Evolutionary conservation across 805 yeast species (phyloP), one percentile per base, ranked within the genome.

Genomic region (Zygotorulaspora florentina): DNA sequence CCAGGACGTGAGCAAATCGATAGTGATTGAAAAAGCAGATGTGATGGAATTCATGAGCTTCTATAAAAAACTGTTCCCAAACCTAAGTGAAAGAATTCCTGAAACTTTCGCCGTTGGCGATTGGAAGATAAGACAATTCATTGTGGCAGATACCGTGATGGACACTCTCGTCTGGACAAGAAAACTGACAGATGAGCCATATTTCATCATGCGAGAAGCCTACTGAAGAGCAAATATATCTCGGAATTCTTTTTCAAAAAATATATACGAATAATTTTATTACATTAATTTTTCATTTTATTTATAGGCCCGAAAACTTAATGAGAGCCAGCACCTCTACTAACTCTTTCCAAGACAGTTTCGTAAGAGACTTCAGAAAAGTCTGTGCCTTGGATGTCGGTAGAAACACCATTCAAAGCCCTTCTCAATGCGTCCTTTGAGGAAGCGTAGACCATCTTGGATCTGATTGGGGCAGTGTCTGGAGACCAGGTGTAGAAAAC

Each of bases 371-470:
- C 97, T 78, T 93, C 99, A 52, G 95, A 83, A 73, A 83, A 90
- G 71, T 93, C 99, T 48, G 99, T 93, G 66, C 98, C 99, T 76
- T 93, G 99, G 64, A 93, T 77, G 66, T 93, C 99, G 58, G 96
- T 70, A 47, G 96, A 75, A 57, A 93, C 82, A 71, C 99, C 99
- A 69, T 87, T 91, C 66, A 93, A 77, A 46, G 99, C 91, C 74
- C 96, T 88, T 79, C 98, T 91, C 65, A 93, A 80, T 40, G 97
- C 96, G 62, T 90, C 98, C 74, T 89, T 89, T 50, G 98, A 90
- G n/a, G 96, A 81, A 39, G 99, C 98, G 75, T 90, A 91, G 53
- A 91, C 86, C 99, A 93, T 93, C 85, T 93, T 93, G 60, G 89
- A 70, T 76, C 95, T 85, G 63, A 93, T 83, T 52, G 93, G 88